Evolutionary conservation across 495 filamentous ascomycete species (phyloP).

Genomic region (Aspergillus avenaceus): DNA sequence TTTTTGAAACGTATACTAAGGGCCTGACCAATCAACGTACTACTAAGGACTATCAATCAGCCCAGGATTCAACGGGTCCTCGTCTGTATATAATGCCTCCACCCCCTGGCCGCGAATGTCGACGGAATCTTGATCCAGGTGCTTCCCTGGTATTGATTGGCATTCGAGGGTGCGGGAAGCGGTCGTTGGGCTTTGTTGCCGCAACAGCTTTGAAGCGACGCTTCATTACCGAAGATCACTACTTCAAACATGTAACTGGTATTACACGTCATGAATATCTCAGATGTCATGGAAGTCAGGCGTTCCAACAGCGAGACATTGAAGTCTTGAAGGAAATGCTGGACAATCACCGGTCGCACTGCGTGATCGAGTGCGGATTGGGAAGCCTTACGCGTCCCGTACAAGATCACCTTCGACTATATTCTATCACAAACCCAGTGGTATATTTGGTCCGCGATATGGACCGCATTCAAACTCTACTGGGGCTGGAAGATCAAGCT

Average conservation of each 20-base stretch:
- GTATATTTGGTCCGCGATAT: slow-evolving; percentile 70
- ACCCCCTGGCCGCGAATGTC: slow-evolving; percentile 48
- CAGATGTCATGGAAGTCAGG: slow-evolving; percentile 56
- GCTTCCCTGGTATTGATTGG: slow-evolving; percentile 76
- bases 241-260: slow-evolving; percentile 68
- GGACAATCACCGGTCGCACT: slow-evolving; percentile 55
- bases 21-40: no score
- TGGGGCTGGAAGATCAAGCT: slow-evolving; percentile 57
- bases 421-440: slow-evolving; percentile 63
- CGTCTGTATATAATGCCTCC: slow-evolving; percentile 15
- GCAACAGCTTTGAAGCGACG: slow-evolving; percentile 69
- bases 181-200: slow-evolving; percentile 74
- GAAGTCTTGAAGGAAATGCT: slow-evolving; percentile 66
- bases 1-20: no score
- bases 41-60: background rate
- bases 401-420: slow-evolving; percentile 54
- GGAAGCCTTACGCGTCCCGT: slow-evolving; percentile 54
- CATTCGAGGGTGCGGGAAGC: slow-evolving; percentile 72
- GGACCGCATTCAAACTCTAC: slow-evolving; percentile 57
- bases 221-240: slow-evolving; percentile 72
- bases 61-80: background rate
- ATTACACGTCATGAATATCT: slow-evolving; percentile 61
- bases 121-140: slow-evolving; percentile 51
- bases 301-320: slow-evolving; percentile 61
- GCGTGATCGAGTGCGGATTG: slow-evolving; percentile 69